phyloP scores from a whole-genome alignment of 176 grass and related monocot genomes.

The Eragrostis nindensis region DNA sequence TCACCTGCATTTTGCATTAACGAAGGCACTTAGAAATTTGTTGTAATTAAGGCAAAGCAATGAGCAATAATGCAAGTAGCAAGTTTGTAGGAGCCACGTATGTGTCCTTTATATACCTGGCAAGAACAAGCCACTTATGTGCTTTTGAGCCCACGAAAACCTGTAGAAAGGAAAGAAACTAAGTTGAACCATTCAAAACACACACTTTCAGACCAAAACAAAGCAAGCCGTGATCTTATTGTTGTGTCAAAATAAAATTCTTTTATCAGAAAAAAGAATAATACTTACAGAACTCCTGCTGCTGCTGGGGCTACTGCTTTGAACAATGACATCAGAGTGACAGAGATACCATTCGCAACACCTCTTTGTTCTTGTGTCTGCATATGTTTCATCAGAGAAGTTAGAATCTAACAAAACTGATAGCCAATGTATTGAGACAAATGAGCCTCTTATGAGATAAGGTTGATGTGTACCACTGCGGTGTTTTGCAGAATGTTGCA shows the following conservation, averaged over 20 bases:
- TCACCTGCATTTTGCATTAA: constrained; percentile 51
- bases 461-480: constrained; percentile 51
- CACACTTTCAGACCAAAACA: neutral
- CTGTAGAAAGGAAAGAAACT: constrained; percentile 24
- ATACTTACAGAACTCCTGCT: constrained; percentile 67
- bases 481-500: constrained; percentile 73
- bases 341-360: constrained; percentile 76
- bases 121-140: constrained; percentile 47
- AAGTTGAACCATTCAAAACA: neutral
- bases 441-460: neutral
- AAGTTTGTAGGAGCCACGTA: neutral
- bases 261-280: neutral
- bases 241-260: neutral
- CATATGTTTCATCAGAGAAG: constrained; percentile 22
- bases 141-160: constrained; percentile 78
- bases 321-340: constrained; percentile 70
- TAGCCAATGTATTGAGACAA: neutral
- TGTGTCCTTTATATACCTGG: constrained; percentile 41
- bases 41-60: neutral
- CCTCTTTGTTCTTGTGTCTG: constrained; percentile 73
- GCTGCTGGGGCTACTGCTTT: constrained; percentile 67
- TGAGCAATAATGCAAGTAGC: neutral
- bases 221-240: neutral
- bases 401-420: neutral
- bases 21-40: neutral